Percentiles rank a stretch among this genome's conserved stretches.
Evolutionary conservation across 169 alveolate genomes (phyloP).

Genomic region (Eimeria praecox): DNA sequence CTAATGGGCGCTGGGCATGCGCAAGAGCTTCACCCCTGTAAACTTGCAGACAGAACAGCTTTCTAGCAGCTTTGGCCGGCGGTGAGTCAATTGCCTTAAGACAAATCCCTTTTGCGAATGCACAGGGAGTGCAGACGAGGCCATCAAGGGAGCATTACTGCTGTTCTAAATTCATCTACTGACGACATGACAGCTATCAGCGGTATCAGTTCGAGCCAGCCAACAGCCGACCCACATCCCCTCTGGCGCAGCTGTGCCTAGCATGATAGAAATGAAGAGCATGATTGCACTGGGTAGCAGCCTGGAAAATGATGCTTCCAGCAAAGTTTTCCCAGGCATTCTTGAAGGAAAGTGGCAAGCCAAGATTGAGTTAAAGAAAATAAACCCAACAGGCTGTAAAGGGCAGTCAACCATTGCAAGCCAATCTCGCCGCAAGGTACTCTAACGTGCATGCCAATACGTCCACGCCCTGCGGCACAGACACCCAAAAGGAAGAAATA

Average conservation of each 20-base stretch:
- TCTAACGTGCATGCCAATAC: constrained; percentile 54
- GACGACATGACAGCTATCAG: background rate
- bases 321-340: background rate
- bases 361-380: background rate
- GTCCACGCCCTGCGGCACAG: constrained; percentile 63
- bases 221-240: background rate
- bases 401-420: background rate
- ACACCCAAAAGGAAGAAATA: constrained; percentile 8
- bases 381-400: background rate
- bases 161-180: background rate
- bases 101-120: background rate
- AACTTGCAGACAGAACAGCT: background rate
- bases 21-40: background rate
- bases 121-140: constrained; percentile 20
- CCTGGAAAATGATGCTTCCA: background rate
- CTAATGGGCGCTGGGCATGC: background rate
- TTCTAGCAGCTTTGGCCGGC: constrained; percentile 11
- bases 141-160: background rate
- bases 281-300: background rate
- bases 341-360: background rate
- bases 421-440: constrained; percentile 49
- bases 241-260: background rate
- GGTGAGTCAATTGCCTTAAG: constrained; percentile 12
- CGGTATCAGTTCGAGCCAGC: background rate
- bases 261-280: background rate